phyloP scores from a whole-genome alignment of 768 basidiomycete species.

The Leccinum longicurvipes region DNA sequence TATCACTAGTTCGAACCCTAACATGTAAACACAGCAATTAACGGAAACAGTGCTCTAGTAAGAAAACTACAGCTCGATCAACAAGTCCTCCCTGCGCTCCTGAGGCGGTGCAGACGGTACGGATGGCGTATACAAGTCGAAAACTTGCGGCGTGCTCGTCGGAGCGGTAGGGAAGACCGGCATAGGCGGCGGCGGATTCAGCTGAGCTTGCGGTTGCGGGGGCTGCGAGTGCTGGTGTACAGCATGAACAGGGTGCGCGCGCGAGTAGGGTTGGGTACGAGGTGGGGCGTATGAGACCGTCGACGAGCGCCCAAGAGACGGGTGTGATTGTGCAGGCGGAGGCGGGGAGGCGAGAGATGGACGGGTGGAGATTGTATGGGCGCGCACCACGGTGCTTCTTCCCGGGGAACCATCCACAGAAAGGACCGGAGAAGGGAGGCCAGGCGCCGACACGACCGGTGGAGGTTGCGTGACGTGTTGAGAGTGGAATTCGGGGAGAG shows the following conservation, averaged over 20 bases:
- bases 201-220: constrained; percentile 16
- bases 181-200: constrained; percentile 41
- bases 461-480: constrained; percentile 19
- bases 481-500: constrained; percentile 9
- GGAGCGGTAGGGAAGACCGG: constrained; percentile 68
- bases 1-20: no score
- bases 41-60: background rate
- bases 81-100: constrained; percentile 60
- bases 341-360: constrained; percentile 16
- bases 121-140: constrained; percentile 47
- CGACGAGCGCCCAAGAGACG: constrained; percentile 23
- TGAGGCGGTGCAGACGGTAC: constrained; percentile 45
- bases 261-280: constrained; percentile 8
- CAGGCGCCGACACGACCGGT: constrained; percentile 11
- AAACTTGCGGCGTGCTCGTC: constrained; percentile 53
- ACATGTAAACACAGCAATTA: no score
- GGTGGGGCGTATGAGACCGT: constrained; percentile 20
- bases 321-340: constrained; percentile 7
- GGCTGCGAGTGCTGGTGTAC: constrained; percentile 9
- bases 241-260: background rate
- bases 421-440: constrained; percentile 19
- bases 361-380: constrained; percentile 28
- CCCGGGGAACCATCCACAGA: constrained; percentile 11
- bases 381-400: constrained; percentile 21
- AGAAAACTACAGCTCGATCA: constrained; percentile 39